Conservation (phyloP, 2,329 filamentous ascomycete genomes). For the Microcera coccophila region DNA sequence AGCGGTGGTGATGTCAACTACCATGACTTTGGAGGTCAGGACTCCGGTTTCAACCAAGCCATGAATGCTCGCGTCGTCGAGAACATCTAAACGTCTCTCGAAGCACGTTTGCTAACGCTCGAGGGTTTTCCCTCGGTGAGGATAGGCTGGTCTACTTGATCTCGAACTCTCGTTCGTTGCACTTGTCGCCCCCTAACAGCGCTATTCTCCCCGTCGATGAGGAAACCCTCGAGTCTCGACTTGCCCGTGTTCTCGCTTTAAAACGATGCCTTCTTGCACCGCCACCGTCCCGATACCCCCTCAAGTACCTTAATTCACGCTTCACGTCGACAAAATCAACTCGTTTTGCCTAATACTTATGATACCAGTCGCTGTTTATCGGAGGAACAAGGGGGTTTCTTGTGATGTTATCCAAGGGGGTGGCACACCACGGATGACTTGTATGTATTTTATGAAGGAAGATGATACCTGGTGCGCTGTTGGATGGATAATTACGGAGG, state of each 20-base stretch:
- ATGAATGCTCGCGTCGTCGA: conserved; percentile 80
- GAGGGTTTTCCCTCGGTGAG: conserved; percentile 23
- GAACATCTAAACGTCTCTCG: conserved; percentile 62
- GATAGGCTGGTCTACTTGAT: conserved; percentile 38
- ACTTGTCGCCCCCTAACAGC: conserved; percentile 18
- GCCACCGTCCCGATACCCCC: conserved; percentile 15
- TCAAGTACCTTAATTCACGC: neutral
- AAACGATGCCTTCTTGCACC: conserved; percentile 8
- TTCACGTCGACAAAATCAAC: neutral
- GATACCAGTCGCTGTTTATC: neutral
- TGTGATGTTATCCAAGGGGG: neutral
- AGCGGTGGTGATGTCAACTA: conserved; percentile 34
- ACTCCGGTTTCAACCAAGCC: conserved; percentile 68
- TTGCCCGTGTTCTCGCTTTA: neutral
- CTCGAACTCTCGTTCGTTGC: conserved; percentile 17
- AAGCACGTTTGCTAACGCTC: conserved; percentile 27
- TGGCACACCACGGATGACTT: conserved; percentile 17
- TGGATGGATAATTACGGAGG: conserved; percentile 7
- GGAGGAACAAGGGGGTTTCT: neutral
- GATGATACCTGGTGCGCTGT: conserved; percentile 20
- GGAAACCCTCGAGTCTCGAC: conserved; percentile 7
- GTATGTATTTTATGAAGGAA: conserved; percentile 1
- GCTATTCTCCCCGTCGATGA: conserved; percentile 3
- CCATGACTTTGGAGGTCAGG: conserved; percentile 51
- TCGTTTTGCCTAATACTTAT: neutral